Percentiles rank a stretch among this genome's conserved stretches.
Evolutionary conservation across 805 yeast genomes (phyloP).

Genomic region (Spathaspora arborariae): DNA sequence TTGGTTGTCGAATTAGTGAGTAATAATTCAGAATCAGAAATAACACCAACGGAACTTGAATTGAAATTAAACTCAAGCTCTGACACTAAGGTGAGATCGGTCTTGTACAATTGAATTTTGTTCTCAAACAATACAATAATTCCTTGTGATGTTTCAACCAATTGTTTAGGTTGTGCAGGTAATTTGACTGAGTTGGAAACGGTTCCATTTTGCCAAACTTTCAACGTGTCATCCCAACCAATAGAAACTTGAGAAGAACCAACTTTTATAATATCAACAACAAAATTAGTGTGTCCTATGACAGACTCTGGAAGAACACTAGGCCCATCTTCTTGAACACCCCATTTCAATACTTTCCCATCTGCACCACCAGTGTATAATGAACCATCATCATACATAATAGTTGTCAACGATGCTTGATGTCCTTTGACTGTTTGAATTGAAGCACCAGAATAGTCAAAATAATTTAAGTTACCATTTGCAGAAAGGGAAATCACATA

Average conservation of each 20-base stretch:
- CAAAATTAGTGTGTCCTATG: constrained; percentile 57
- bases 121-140: constrained; percentile 30
- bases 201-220: constrained; percentile 28
- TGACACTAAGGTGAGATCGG: constrained; percentile 10
- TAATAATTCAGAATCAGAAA: constrained; percentile 19
- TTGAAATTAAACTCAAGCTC: constrained; percentile 18
- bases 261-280: constrained; percentile 46
- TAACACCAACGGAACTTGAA: constrained; percentile 22
- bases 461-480: constrained; percentile 68
- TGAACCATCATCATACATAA: constrained; percentile 20
- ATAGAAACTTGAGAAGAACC: constrained; percentile 42
- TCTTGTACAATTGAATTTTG: constrained; percentile 21
- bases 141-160: constrained; percentile 24
- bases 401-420: constrained; percentile 73
- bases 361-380: constrained; percentile 75
- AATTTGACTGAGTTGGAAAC: constrained; percentile 12
- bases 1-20: constrained; percentile 29
- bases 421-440: constrained; percentile 60
- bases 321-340: constrained; percentile 15
- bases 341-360: constrained; percentile 70
- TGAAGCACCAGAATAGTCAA: constrained; percentile 31
- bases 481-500: constrained; percentile 62
- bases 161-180: constrained; percentile 34
- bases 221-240: constrained; percentile 88
- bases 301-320: constrained; percentile 13